These are phyloP conservation scores for Austropuccinia psidii DNA, from an alignment of 1,284 basidiomycete species.

Conservation along the genomic window DNA sequence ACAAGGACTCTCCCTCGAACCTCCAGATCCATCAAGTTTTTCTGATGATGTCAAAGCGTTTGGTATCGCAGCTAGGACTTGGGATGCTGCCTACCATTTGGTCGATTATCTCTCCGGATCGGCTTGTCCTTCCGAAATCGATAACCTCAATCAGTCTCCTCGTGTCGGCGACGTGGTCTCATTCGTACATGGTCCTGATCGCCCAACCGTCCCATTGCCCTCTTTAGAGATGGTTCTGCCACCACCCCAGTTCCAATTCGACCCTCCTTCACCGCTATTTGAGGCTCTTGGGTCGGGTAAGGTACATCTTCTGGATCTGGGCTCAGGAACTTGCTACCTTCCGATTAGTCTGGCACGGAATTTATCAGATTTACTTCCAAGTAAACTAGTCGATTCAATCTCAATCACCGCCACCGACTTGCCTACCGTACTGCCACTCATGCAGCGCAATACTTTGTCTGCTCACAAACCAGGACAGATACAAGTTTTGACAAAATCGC, in stretches of 20 bases:
- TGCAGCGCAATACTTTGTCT: not conserved
- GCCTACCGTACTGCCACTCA: not conserved
- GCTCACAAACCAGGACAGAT: no score
- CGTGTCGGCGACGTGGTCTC: no score
- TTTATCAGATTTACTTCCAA: not conserved
- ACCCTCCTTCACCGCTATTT: not conserved
- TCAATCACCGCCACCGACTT: slow-evolving; percentile 13
- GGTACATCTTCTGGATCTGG: not conserved
- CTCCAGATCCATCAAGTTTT: not conserved
- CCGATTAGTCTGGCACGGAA: slow-evolving; percentile 1
- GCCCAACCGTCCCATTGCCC: not conserved
- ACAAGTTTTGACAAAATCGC: not conserved
- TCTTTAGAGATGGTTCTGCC: no score
- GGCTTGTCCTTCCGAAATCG: no score
- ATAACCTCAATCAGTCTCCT: no score
- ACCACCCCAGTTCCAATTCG: no score
- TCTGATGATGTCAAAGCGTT: not conserved
- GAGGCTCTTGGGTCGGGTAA: not conserved
- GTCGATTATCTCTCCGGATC: not conserved
- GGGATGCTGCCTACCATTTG: not conserved
- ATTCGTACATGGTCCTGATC: not conserved
- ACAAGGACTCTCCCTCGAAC: not conserved
- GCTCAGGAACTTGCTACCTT: slow-evolving; percentile 13
- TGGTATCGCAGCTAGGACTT: slow-evolving; percentile 21
- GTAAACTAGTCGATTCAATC: not conserved